Conservation (phyloP, 352 stramenopile species). For the Phytophthora vignae region DNA sequence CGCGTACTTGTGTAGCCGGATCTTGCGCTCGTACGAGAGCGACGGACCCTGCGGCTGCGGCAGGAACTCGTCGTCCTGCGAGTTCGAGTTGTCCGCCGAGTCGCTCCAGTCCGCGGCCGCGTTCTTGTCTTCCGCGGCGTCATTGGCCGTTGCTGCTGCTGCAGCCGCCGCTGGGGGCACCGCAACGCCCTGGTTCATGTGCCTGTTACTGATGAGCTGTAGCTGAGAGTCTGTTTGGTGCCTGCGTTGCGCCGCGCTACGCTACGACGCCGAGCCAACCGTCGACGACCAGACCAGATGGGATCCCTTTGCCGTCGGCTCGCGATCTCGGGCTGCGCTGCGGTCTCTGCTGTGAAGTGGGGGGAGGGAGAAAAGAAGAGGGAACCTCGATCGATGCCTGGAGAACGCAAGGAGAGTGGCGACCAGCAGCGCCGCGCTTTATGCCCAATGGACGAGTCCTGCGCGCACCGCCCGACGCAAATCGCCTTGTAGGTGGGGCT, state of each 20-base stretch:
- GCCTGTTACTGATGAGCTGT: background rate
- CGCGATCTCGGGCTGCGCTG: background rate
- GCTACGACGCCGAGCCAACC: background rate
- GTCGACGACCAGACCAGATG: constrained; percentile 15
- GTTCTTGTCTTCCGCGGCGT: constrained; percentile 7
- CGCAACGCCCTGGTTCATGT: constrained; percentile 29
- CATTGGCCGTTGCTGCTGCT: constrained; percentile 4
- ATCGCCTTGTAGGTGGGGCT: constrained; percentile 32
- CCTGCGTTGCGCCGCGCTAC: background rate
- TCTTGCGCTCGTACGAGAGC: constrained; percentile 87
- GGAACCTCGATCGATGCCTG: background rate
- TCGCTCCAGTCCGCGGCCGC: constrained; percentile 64
- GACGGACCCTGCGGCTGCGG: constrained; percentile 70
- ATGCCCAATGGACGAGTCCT: constrained; percentile 23
- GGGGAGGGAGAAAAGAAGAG: constrained; percentile 6
- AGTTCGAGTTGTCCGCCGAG: constrained; percentile 68
- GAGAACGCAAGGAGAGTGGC: constrained; percentile 8
- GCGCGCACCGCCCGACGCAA: constrained; percentile 21
- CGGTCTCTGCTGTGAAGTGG: background rate
- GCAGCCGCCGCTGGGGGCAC: constrained; percentile 13
- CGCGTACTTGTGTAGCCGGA: constrained; percentile 85
- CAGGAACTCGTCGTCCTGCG: constrained; percentile 64
- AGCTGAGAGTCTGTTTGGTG: background rate
- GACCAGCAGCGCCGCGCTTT: constrained; percentile 13
- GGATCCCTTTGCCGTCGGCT: constrained; percentile 16